These are phyloP conservation scores for Colletotrichum musicola DNA, from an alignment of 2,329 filamentous ascomycete genomes.

Conservation along the genomic window DNA sequence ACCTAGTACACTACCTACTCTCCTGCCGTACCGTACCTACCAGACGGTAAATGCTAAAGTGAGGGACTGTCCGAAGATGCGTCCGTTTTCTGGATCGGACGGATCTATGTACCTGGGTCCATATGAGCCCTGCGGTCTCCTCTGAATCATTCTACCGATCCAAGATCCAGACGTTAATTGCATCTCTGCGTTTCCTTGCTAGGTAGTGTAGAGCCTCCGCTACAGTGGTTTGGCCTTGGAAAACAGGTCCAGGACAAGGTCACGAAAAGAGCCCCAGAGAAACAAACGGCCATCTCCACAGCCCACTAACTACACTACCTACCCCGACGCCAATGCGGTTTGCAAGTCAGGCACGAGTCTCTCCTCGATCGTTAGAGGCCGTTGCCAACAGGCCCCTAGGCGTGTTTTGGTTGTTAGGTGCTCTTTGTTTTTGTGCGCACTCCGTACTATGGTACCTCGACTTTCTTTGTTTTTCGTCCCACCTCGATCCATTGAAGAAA, in stretches of 20 bases:
- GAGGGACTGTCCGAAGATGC: no score
- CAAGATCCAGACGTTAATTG: constrained; percentile 10
- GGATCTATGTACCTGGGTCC: constrained; percentile 1
- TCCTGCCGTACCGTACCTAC: no score
- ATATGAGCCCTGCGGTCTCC: background rate
- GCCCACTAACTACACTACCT: constrained; percentile 12
- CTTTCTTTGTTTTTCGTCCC: no score
- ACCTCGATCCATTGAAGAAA: constrained; percentile 9
- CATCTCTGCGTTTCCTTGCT: constrained; percentile 17
- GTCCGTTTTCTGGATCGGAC: background rate
- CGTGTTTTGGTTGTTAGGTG: background rate
- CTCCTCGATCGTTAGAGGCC: background rate
- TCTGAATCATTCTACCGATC: background rate
- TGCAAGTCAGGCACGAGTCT: background rate
- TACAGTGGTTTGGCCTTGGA: constrained; percentile 28
- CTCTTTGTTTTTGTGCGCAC: background rate
- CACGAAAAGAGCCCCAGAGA: constrained; percentile 14
- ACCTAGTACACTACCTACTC: no score
- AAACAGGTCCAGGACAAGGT: constrained; percentile 29
- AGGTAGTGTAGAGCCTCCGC: constrained; percentile 8
- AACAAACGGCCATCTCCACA: constrained; percentile 29
- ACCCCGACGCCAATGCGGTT: background rate
- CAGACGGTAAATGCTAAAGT: no score
- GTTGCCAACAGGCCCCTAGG: background rate
- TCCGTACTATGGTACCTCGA: no score